Percentiles rank a stretch among this genome's conserved stretches.
Evolutionary conservation across 257 asterid species (phyloP).

Genomic region (Solanum rostratum): DNA sequence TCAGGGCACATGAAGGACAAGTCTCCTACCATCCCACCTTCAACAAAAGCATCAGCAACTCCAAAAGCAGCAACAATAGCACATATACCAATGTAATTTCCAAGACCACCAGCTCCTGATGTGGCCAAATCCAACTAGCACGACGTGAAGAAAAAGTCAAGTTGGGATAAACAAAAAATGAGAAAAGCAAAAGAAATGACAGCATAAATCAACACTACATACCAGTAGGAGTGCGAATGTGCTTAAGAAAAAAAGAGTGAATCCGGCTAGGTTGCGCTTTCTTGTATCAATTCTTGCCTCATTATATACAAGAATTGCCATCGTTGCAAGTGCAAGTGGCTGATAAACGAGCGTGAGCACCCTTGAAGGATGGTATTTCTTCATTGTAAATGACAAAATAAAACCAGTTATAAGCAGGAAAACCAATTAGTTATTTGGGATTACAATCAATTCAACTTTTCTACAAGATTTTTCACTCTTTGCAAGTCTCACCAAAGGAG

Average conservation of each 20-base stretch:
- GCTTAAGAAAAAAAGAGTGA: conserved; percentile 15
- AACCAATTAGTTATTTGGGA: background rate
- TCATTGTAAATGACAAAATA: background rate
- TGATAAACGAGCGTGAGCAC: conserved; percentile 34
- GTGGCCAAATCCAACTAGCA: conserved; percentile 11
- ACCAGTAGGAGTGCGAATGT: conserved; percentile 23
- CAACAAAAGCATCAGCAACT: conserved; percentile 28
- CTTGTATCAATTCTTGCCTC: conserved; percentile 25
- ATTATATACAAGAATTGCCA: conserved; percentile 21
- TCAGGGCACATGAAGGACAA: conserved; percentile 30
- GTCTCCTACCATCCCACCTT: conserved; percentile 34
- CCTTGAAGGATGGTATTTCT: conserved; percentile 33
- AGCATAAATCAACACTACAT: background rate
- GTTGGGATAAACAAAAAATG: background rate
- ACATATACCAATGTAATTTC: conserved; percentile 24
- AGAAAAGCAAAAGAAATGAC: background rate
- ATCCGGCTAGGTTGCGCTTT: conserved; percentile 23
- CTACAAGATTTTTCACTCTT: background rate
- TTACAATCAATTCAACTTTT: background rate
- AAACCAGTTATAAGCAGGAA: background rate
- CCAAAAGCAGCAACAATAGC: conserved; percentile 26
- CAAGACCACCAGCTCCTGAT: conserved; percentile 20
- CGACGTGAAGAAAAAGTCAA: background rate
- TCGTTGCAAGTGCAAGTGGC: conserved; percentile 28
- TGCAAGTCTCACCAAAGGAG: background rate